Evolutionary conservation across 2,329 filamentous ascomycete species (phyloP), one percentile per base, ranked within the genome.

Genomic region (Fusarium incarnatum): DNA sequence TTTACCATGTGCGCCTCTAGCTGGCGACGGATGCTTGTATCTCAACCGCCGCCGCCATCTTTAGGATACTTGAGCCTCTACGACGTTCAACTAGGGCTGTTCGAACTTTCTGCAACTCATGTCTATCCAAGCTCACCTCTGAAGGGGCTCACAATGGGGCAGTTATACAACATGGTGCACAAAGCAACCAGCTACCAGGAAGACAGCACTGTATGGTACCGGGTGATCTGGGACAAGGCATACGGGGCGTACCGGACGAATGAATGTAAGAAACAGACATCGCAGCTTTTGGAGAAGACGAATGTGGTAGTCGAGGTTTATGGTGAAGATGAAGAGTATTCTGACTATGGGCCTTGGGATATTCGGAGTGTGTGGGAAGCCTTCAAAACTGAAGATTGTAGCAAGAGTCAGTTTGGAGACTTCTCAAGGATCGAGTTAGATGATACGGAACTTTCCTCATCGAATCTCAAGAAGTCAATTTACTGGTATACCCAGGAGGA

Each of bases 11-110:
- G 44, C 25, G 62, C 46, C 55, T 71, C 71, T 8, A 75, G 72
- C 16, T 73, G 72, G 63, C 61, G 71, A 41, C 71, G 72, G 22
- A 73, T 72, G 71, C 69, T 74, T 40, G 68, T 74, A 27, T 71
- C 73, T 32, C 70, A 73, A 50, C 68, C 65, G n/a, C 71, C 75
- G 23, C 73, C 71, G 22, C 62, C 64, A 45, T 60, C 54, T 15
- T 32, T 75, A 22, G 73, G 73, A 32, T 68, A 61, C 32, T n/a
- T 66, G 37, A 46, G 46, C 49, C 52, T 64, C 9, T 56, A 68
- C n/a, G 48, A 45, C 12, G 34, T 65, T 16, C 20, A 64, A 11
- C 46, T 62, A 18, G 64, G 63, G 67, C 71, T 68, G 20, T 56
- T 53, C 25, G 44, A 58, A 27, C 46, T 64, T 11, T 59, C 37